These are phyloP conservation scores for Debaryomyces castellii DNA, from an alignment of 805 yeast genomes.

Conservation along the genomic window DNA sequence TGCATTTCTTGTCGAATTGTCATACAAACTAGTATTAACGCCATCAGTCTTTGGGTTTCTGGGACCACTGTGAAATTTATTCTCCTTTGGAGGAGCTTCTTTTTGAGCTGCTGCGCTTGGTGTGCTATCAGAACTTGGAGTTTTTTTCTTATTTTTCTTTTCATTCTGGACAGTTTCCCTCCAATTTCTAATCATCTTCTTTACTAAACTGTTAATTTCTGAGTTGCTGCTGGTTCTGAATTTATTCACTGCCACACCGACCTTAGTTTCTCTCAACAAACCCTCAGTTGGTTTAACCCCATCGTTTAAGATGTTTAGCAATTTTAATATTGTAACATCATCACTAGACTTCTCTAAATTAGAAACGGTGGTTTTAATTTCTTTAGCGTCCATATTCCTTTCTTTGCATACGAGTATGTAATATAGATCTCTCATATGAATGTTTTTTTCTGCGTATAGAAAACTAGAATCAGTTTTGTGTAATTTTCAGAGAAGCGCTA, in stretches of 20 bases:
- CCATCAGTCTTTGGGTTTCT: slow-evolving; percentile 84
- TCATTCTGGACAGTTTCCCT: slow-evolving; percentile 80
- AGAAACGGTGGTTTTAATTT: slow-evolving; percentile 65
- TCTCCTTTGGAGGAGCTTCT: slow-evolving; percentile 23
- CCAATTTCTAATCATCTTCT: slow-evolving; percentile 83
- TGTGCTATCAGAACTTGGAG: slow-evolving; percentile 2
- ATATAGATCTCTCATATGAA: neutral
- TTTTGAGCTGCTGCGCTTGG: slow-evolving; percentile 10
- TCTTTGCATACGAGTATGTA: neutral
- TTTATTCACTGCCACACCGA: slow-evolving; percentile 96
- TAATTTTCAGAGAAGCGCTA: neutral
- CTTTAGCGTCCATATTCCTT: slow-evolving; percentile 61
- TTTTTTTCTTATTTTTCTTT: slow-evolving; percentile 42
- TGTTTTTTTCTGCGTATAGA: neutral
- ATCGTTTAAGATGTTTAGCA: slow-evolving; percentile 62
- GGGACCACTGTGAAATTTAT: slow-evolving; percentile 49
- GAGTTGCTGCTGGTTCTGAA: slow-evolving; percentile 65
- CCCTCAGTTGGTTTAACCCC: slow-evolving; percentile 84
- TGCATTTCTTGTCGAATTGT: slow-evolving; percentile 78
- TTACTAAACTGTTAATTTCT: slow-evolving; percentile 72
- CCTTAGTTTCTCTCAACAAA: slow-evolving; percentile 86
- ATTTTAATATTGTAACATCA: slow-evolving; percentile 59
- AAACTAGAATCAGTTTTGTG: neutral
- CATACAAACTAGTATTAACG: slow-evolving; percentile 64
- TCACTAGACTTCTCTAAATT: slow-evolving; percentile 73